Evolutionary conservation across 169 alveolate species (phyloP).

Genomic region (Fabrea salina): DNA sequence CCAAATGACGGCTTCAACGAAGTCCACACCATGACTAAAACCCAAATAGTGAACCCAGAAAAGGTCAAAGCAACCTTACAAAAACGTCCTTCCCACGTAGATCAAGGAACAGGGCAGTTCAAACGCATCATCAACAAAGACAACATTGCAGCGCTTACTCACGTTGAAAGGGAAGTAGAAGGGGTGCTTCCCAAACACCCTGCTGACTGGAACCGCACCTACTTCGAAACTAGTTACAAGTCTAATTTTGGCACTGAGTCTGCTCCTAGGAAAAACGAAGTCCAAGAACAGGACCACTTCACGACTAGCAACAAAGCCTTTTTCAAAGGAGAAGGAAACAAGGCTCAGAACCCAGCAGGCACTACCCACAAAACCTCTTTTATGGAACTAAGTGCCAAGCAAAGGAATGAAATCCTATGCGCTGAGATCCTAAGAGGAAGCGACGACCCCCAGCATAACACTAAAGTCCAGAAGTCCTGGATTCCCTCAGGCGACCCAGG

Average conservation of each 20-base stretch:
- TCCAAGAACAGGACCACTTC: not conserved
- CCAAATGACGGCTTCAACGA: conserved; percentile 60
- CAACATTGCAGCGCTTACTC: conserved; percentile 51
- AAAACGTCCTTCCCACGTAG: not conserved
- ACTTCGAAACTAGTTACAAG: conserved; percentile 35
- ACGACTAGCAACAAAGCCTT: not conserved
- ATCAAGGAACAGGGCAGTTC: conserved; percentile 36
- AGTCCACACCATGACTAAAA: conserved; percentile 28
- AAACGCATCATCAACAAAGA: conserved; percentile 52
- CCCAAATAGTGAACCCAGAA: conserved; percentile 43
- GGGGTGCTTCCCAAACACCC: conserved; percentile 43
- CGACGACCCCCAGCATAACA: conserved; percentile 39
- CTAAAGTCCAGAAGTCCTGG: conserved; percentile 47
- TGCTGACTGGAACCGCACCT: conserved; percentile 32
- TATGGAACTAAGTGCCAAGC: conserved; percentile 9
- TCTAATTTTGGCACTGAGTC: not conserved
- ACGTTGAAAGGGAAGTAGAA: conserved; percentile 55
- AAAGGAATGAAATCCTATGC: not conserved
- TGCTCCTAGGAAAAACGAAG: not conserved
- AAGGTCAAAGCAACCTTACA: conserved; percentile 15
- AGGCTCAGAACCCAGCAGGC: conserved; percentile 1
- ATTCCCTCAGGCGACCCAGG: conserved; percentile 34
- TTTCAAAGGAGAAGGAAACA: conserved; percentile 9
- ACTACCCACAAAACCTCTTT: not conserved
- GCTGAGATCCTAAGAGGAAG: conserved; percentile 26